Percentiles rank a stretch among this genome's conserved stretches.
Evolutionary conservation across 2,329 filamentous ascomycete species (phyloP).

Genomic region (Claviceps sp.): DNA sequence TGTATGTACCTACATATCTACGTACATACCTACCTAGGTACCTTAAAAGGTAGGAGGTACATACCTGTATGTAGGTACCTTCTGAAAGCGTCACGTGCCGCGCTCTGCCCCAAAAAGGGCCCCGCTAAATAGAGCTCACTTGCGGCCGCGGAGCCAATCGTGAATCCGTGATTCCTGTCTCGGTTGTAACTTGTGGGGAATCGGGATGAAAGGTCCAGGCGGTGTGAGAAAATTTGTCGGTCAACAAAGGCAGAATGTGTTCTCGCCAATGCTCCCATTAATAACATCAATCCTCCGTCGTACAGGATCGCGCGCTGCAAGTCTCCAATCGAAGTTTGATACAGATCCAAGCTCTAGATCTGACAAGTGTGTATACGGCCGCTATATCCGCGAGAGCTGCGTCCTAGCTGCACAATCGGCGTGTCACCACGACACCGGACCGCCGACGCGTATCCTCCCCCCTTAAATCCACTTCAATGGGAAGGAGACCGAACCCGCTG

Average conservation of each 20-base stretch:
- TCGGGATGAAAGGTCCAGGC: constrained; percentile 10
- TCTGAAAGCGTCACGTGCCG: too few species aligned
- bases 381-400: constrained; percentile 7
- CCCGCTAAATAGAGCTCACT: neutral
- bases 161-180: too few species aligned
- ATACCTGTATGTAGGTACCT: too few species aligned
- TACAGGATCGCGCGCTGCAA: neutral
- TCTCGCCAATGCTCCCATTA: constrained; percentile 9
- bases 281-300: constrained; percentile 6
- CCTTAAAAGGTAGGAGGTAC: too few species aligned
- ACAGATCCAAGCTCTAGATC: neutral
- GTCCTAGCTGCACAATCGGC: constrained; percentile 14
- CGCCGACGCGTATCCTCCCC: constrained; percentile 2
- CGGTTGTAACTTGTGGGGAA: neutral
- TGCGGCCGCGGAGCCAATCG: neutral
- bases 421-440: constrained; percentile 7
- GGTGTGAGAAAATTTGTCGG: constrained; percentile 23
- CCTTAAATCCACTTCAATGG: constrained; percentile 39
- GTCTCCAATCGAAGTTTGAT: neutral
- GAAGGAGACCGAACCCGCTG: constrained; percentile 69
- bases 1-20: too few species aligned
- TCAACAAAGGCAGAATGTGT: constrained; percentile 21
- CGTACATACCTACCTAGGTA: too few species aligned
- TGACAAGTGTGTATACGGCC: neutral
- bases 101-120: too few species aligned